These are phyloP conservation scores for Priceomyces castillae DNA, from an alignment of 805 yeast genomes.

Conservation along the genomic window DNA sequence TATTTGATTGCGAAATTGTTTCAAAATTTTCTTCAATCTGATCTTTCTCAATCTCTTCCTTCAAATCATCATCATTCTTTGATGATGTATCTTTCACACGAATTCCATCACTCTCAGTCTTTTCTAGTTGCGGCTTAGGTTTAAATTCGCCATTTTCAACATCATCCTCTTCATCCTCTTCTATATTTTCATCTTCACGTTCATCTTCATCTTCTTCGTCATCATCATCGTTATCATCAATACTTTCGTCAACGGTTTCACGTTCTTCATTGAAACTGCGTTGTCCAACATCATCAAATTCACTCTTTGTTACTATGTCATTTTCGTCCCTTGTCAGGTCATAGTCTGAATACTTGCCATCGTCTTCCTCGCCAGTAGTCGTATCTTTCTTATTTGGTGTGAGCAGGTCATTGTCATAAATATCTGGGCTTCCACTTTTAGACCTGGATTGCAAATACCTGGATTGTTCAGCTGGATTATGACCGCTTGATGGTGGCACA, in stretches of 20 bases:
- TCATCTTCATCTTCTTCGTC: slow-evolving; percentile 28
- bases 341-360: slow-evolving; percentile 4
- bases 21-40: background rate
- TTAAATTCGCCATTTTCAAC: slow-evolving; percentile 41
- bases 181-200: slow-evolving; percentile 25
- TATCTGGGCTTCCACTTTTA: slow-evolving; percentile 8
- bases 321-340: background rate
- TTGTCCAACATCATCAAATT: background rate
- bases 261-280: background rate
- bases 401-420: slow-evolving; percentile 2
- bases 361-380: slow-evolving; percentile 4
- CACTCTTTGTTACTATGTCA: slow-evolving; percentile 4
- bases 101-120: slow-evolving; percentile 15
- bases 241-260: background rate
- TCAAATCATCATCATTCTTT: background rate
- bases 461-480: slow-evolving; percentile 8
- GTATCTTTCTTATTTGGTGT: slow-evolving; percentile 2
- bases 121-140: background rate
- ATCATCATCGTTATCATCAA: slow-evolving; percentile 15
- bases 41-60: background rate
- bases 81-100: slow-evolving; percentile 11
- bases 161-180: slow-evolving; percentile 25
- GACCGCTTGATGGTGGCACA: slow-evolving; percentile 3
- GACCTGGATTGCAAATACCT: slow-evolving; percentile 7
- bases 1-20: slow-evolving; percentile 1